Evolutionary conservation across 345 rosid genomes (phyloP), one percentile per base, ranked within the genome.

Genomic region (Linum usitatissimum): DNA sequence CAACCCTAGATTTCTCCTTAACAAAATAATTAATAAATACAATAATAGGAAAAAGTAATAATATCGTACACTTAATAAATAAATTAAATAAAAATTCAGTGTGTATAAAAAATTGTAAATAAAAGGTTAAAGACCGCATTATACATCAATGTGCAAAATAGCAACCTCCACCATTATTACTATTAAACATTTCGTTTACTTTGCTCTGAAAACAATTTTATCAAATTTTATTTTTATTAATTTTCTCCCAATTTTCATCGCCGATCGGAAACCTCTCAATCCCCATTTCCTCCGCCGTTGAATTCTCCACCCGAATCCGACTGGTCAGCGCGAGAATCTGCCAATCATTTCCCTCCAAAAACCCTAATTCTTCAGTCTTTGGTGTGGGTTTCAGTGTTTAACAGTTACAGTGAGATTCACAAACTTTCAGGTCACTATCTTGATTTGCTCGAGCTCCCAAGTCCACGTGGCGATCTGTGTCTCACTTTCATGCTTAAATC

Each of bases 391-490:
- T 49, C 60, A 18, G 60, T 57, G 38, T 56, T 66, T 53, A 53
- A 28, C 63, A 58, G 63, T 65, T 45, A 30, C 74, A 70, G 66
- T 61, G 63, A 71, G 79, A 68, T 78, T 78, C 69, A 59, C 59
- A 62, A 64, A 73, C 65, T 72, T 55, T 15, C 57, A 63, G 66
- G 57, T 77, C 70, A 39, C 61, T 62, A 40, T 77, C 79, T 76
- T 62, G 89, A 79, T 82, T 85, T 78, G 73, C 80, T 77, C 82
- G 72, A 78, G 73, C 81, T 81, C 30, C 54, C 55, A 53, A 55
- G 61, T 78, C 77, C 81, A 77, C 83, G 77, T 75, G 78, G 68
- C 80, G 85, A 85, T 86, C 96, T 81, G 75, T 75, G 68, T 71
- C 74, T 31, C 68, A 68, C 64, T 70, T 65, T 75, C 10, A 17